Evolutionary conservation across 768 basidiomycete species (phyloP), one percentile per base, ranked within the genome.

Genomic region (Hemileccinum rubropunctum): DNA sequence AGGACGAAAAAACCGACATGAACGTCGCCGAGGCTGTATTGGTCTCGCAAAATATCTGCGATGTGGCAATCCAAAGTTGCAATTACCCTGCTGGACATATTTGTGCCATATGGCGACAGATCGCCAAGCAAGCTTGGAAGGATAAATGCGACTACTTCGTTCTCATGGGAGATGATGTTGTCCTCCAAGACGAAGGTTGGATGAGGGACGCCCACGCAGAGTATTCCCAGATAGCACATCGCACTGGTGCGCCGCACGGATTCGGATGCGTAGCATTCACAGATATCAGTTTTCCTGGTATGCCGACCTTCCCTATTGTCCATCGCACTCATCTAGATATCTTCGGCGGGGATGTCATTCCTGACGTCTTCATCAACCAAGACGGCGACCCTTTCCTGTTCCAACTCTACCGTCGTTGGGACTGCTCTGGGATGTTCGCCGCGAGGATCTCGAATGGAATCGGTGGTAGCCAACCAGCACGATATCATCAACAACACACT

Each of bases 221-320:
- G 10, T 84, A 82, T 57, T 35, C 45, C 12, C 37, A 58, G 3
- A 54, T 81, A 10, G 54, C 76, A 1, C 21, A 51, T 12, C 46
- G 52, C 12, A 56, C 65, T 6, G 52, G 58, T 2, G 63, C 69
- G 0, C 77, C 76, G 5, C 55, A 63, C 6, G 81, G 82, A 6
- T 73, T 82, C 42, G 82, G 80, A 10, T 82, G 80, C 35, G 74
- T 83, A 2, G 75, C 80, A 0, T 82, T 84, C 63, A 80, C 74
- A 6, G 80, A 82, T 53, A 66, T 60, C 15, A 68, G 72, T 9
- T 83, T 81, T 55, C 78, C 76, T 0, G 83, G 80, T 0, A 81
- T 83, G 79, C 81, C 80, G 0, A 82, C 81, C 0, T 82, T 83
- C 54, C 82, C 83, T 1, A 68, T 82, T 44, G 43, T 84, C 38